Base-by-base conservation (phyloP, 2,329 filamentous ascomycete genomes). In the Diplodia sapinea region DNA sequence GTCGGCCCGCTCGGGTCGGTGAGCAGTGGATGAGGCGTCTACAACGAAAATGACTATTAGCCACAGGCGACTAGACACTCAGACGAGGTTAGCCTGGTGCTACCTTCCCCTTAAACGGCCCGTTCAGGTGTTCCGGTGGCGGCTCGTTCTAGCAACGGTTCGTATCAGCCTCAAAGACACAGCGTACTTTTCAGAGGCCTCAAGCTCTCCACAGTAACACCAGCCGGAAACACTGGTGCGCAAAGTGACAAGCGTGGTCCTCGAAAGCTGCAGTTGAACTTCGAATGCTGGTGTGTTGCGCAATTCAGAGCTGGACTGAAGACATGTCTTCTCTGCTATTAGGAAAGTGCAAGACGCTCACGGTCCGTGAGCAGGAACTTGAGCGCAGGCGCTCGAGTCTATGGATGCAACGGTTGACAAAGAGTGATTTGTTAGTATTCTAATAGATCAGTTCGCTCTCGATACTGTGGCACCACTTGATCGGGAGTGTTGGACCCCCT, bases 1-100 rank as follows among this genome's bases (percentile, higher is more conserved):
- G 54, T 38, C 54, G 54, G 54, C 11, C 54, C 54, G 54, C 33
- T 11, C n/a, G 33, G 33, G 31, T 36, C 31, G 31, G 52, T 55
- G 29, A 55, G 52, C 8, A 15, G 31, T 4, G 12, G 49, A 11
- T 23, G n/a, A 11, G 51, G n/a, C 51, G n/a, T 4, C 17, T 56
- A 12, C 54, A 40, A 12, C 54, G 31, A 23, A n/a, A n/a, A 38
- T 33, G 20, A 3, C 36, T 7, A 38, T 36, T n/a, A 20, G 26
- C 54, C 54, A 36, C 26, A 29, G 13, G 17, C 29, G 52, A n/a
- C 5, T 6, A 8, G 8, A 7, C 11, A 29, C 50, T 52, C 50
- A 13, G 50, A 17, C 50, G 23, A 26, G 50, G 12, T 47, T 47
- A n/a, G 43, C 40, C 9, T n/a, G 9, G 40, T n/a, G 40, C 40